A percentile compares a stretch with the other conserved stretches of the same genome.
Evolutionary conservation across 225 moss, liverwort and hornwort species (phyloP).

Genomic region (Pseudoscleropodium purum): DNA sequence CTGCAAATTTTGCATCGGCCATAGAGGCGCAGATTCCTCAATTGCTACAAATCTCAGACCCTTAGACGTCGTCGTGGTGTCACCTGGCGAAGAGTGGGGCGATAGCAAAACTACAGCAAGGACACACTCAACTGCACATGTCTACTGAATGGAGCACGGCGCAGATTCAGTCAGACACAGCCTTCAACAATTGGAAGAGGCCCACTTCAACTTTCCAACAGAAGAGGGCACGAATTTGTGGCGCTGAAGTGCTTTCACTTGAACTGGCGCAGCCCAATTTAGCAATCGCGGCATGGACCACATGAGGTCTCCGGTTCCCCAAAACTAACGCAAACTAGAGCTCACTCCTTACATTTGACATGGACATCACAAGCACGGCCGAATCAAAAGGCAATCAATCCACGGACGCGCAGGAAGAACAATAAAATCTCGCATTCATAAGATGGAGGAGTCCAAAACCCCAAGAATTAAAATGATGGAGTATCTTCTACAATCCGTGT

Average conservation of each 20-base stretch:
- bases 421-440: too few relatives aligned
- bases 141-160: accelerated
- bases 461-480: too few relatives aligned
- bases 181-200: neutral
- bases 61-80: too few relatives aligned
- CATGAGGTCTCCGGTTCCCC: neutral
- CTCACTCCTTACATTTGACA: neutral
- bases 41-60: too few relatives aligned
- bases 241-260: neutral
- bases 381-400: neutral
- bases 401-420: accelerated
- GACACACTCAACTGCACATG: neutral
- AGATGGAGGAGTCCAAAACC: too few relatives aligned
- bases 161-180: accelerated
- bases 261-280: accelerated
- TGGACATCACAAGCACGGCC: neutral
- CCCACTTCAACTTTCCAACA: too few relatives aligned
- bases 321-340: neutral
- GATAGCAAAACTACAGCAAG: neutral
- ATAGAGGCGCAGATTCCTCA: too few relatives aligned
- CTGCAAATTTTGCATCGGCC: too few relatives aligned
- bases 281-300: neutral
- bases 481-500: too few relatives aligned
- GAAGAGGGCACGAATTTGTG: neutral
- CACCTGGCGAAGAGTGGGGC: too few relatives aligned